These are phyloP conservation scores for Pseudogymnoascus sp. DNA, from an alignment of 2,329 filamentous ascomycete species.

Conservation along the genomic window DNA sequence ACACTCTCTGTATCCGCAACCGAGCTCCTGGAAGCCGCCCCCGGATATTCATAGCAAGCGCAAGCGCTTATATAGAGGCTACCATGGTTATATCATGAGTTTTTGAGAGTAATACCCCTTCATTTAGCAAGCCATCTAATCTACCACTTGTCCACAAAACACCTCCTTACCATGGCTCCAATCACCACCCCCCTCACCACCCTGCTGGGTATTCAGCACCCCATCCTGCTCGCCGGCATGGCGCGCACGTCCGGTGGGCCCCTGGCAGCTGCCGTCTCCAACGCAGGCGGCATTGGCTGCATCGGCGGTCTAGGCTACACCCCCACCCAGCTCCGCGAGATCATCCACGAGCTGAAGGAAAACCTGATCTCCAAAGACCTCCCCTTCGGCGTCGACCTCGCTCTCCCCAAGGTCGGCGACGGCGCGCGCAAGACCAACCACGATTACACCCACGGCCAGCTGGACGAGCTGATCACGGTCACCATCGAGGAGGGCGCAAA, in stretches of 20 bases:
- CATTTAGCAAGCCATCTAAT: background rate
- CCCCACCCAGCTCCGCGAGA: slow-evolving; percentile 64
- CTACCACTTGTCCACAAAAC: background rate
- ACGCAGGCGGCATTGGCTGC: slow-evolving; percentile 67
- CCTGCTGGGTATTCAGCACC: slow-evolving; percentile 77
- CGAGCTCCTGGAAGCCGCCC: slow-evolving; percentile 5
- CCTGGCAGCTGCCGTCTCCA: slow-evolving; percentile 76
- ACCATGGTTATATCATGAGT: background rate
- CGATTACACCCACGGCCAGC: slow-evolving; percentile 84
- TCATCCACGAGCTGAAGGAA: slow-evolving; percentile 79
- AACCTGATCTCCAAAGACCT: slow-evolving; percentile 57
- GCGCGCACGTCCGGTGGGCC: slow-evolving; percentile 70
- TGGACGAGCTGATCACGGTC: slow-evolving; percentile 81
- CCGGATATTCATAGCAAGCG: background rate
- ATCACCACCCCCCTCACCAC: slow-evolving; percentile 70
- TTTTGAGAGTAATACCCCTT: slow-evolving; percentile 1
- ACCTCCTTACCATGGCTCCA: slow-evolving; percentile 26
- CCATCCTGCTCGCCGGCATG: slow-evolving; percentile 90
- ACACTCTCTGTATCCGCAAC: slow-evolving; percentile 10
- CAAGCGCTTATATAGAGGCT: background rate
- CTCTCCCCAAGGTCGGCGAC: slow-evolving; percentile 80
- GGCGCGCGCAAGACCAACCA: slow-evolving; percentile 83
- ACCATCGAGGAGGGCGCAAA: slow-evolving; percentile 75
- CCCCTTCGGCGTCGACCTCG: slow-evolving; percentile 86
- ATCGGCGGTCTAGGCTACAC: slow-evolving; percentile 66